Base-by-base conservation (phyloP, 2,329 filamentous ascomycete species). In the Xylariaceae sp. region DNA sequence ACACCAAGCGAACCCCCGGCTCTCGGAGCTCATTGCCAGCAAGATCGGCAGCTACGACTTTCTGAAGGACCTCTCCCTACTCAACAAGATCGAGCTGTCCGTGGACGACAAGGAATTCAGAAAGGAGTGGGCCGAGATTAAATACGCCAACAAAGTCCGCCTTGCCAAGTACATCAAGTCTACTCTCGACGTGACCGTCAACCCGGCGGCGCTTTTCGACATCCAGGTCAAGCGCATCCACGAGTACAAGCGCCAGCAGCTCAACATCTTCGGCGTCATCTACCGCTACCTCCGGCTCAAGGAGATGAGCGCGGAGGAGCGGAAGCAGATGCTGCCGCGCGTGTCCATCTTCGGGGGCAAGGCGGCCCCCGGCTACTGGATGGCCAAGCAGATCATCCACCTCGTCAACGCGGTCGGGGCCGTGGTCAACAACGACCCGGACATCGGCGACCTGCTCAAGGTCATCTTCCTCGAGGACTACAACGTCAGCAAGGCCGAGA, bases 141-240 rank as follows among this genome's bases (percentile, higher is more conserved):
- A 98, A 67, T 85, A 83, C 46, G 83, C 83, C 52, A 96, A 96
- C 75, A 98, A 98, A 65, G 77, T 93, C 39, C 80, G 85, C 31
- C 75, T 98, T 35, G 89, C 92, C 28, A 83, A 88, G 58, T 85
- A 92, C 60, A 95, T 98, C 65, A 86, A 92, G 66, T 70, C 77
- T 19, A 80, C 81, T 5, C 85, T 80, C 2, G 83, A 81, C 19
- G 75, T 94, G 36, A 78, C 72, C 4, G 87, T 98, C 57, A 92
- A 94, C 58, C 90, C 92, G 0, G 67, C 82, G 8, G 76, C 90
- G 0, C 72, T 98, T 13, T 98, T 98, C 50, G 92, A 98, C 56
- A 84, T 98, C 9, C 92, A 98, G 56, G 92, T 98, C 51, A 98
- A 98, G 73, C 83, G 92, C 54, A 98, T 98, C 47, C 92, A 98